Conservation (phyloP, 495 filamentous ascomycete species). For the Cenococcum geophilum region DNA sequence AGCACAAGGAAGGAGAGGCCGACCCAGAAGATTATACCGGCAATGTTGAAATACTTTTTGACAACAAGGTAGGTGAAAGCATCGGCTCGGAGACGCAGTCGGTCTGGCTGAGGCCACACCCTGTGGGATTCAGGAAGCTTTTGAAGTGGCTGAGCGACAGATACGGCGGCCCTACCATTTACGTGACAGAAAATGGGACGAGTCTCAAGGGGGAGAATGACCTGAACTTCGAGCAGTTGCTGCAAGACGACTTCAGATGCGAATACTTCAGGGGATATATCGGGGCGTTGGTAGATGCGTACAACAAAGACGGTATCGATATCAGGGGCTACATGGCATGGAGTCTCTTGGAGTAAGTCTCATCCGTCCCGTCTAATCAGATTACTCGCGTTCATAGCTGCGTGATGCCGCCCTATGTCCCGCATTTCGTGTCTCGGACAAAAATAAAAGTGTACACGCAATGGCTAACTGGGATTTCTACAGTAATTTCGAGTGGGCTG, state of each 20-base stretch:
- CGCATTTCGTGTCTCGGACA: too few species aligned
- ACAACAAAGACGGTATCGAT: slow-evolving; percentile 60
- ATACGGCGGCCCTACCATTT: slow-evolving; percentile 67
- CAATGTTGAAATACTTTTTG: slow-evolving; percentile 61
- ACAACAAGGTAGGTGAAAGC: slow-evolving; percentile 57
- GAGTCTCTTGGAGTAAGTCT: slow-evolving; percentile 63
- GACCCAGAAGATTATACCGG: slow-evolving; percentile 61
- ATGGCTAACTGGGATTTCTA: slow-evolving; percentile 12
- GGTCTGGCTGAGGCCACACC: slow-evolving; percentile 65
- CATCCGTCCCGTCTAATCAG: slow-evolving; percentile 2
- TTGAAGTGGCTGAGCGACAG: slow-evolving; percentile 74
- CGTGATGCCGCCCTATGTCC: too few species aligned
- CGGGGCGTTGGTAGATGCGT: slow-evolving; percentile 61
- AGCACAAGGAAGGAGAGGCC: slow-evolving; percentile 55
- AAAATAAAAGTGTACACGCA: background rate
- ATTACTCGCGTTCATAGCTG: background rate
- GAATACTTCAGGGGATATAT: slow-evolving; percentile 72
- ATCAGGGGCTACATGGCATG: slow-evolving; percentile 72
- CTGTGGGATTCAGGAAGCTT: slow-evolving; percentile 67
- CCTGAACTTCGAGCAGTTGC: slow-evolving; percentile 57
- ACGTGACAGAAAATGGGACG: slow-evolving; percentile 78
- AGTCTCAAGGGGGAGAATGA: slow-evolving; percentile 73
- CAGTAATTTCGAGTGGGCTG: slow-evolving; percentile 59
- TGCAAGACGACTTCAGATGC: slow-evolving; percentile 68
- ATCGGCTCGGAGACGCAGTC: slow-evolving; percentile 72